These are phyloP conservation scores for Saxispiralis lemnorum DNA, from an alignment of 495 filamentous ascomycete species.

Conservation along the genomic window DNA sequence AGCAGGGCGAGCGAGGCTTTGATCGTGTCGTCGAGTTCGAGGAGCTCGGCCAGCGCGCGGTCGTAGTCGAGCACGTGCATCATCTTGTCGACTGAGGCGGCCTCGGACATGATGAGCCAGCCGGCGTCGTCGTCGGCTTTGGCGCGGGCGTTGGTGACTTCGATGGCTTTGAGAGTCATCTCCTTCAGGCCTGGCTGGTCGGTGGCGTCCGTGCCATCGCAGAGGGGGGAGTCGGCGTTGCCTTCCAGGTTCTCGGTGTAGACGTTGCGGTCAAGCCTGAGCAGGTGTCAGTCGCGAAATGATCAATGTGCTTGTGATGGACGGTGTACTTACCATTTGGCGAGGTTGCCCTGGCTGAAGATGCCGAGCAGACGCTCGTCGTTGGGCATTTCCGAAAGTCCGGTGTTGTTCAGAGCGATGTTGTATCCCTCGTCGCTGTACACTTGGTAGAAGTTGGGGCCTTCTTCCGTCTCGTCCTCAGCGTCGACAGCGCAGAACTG, in stretches of 20 bases:
- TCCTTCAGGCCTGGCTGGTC: conserved; percentile 59
- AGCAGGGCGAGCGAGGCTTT: conserved; percentile 47
- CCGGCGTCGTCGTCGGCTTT: conserved; percentile 34
- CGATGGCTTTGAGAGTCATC: conserved; percentile 66
- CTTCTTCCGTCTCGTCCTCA: conserved; percentile 33
- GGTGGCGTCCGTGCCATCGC: conserved; percentile 36
- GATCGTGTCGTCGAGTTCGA: conserved; percentile 60
- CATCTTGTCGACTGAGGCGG: conserved; percentile 60
- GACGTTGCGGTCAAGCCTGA: conserved; percentile 28
- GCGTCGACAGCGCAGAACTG: conserved; percentile 37
- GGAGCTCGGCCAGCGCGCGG: conserved; percentile 53
- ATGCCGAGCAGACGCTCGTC: conserved; percentile 43
- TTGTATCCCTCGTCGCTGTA: conserved; percentile 49
- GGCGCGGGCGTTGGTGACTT: conserved; percentile 44
- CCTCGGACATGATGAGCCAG: conserved; percentile 64
- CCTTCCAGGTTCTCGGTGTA: conserved; percentile 42
- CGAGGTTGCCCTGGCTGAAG: conserved; percentile 46
- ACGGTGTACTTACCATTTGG: conserved; percentile 39
- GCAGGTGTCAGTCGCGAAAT: too few relatives aligned
- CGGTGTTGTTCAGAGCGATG: conserved; percentile 48
- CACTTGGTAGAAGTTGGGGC: conserved; percentile 48
- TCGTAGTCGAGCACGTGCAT: conserved; percentile 66
- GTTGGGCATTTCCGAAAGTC: conserved; percentile 33
- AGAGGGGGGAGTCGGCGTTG: conserved; percentile 44
- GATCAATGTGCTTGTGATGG: too few relatives aligned